Evolutionary conservation across 108 stramenopile species (phyloP).

Genomic region (Seminavis robusta): DNA sequence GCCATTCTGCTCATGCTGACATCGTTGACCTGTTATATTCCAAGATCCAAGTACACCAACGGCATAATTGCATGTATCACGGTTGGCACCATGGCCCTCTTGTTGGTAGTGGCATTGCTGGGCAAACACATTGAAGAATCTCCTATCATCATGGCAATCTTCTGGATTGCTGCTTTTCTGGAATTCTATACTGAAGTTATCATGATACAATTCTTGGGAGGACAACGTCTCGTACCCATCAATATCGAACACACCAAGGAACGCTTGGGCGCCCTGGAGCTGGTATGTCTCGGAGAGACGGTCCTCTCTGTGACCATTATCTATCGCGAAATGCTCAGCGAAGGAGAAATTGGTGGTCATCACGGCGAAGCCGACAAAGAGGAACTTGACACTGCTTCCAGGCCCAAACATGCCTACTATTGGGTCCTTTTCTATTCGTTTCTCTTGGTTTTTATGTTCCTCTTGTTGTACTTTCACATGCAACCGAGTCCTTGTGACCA

Average conservation of each 20-base stretch:
- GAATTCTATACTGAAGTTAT: constrained; percentile 1
- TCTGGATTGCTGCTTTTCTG: not conserved
- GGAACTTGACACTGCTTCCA: not conserved
- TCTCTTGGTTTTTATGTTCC: constrained; percentile 7
- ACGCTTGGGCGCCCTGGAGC: not conserved
- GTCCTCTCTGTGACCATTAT: constrained; percentile 11
- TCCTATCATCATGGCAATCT: not conserved
- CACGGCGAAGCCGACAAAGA: too few relatives aligned
- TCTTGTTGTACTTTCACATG: constrained; percentile 5
- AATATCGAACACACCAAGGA: constrained; percentile 13
- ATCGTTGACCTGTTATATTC: not conserved
- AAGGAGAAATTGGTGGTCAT: not conserved
- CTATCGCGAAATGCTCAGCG: not conserved
- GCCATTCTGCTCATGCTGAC: constrained; percentile 2
- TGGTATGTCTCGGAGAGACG: constrained; percentile 7
- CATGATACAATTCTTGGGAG: not conserved
- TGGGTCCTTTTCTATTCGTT: constrained; percentile 1
- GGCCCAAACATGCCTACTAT: not conserved
- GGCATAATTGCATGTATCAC: not conserved
- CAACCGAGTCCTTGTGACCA: constrained; percentile 3
- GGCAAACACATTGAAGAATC: not conserved
- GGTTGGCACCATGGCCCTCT: not conserved
- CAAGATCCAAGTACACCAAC: not conserved
- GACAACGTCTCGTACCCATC: constrained; percentile 1
- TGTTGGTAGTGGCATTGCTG: not conserved